Conservation (phyloP, 805 yeast species). For the Komagataella pseudopastoris region DNA sequence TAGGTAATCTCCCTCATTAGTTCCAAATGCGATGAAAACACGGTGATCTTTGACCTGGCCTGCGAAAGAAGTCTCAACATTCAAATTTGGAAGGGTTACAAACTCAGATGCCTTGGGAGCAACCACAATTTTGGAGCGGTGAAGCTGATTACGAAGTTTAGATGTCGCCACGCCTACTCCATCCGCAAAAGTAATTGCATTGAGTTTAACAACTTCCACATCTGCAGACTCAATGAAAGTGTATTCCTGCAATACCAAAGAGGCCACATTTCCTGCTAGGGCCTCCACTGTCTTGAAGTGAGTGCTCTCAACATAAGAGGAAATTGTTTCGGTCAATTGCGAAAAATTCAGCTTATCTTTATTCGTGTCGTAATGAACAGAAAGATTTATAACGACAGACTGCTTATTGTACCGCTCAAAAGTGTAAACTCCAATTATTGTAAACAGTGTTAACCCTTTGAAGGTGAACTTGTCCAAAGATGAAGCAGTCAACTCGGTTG, state of each 20-base stretch:
- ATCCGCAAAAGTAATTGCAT: constrained; percentile 75
- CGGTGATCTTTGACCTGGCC: constrained; percentile 8
- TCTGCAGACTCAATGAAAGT: constrained; percentile 2
- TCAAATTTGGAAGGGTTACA: constrained; percentile 15
- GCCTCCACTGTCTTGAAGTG: constrained; percentile 92
- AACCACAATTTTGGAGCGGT: constrained; percentile 8
- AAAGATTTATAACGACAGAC: constrained; percentile 51
- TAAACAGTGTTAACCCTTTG: constrained; percentile 40
- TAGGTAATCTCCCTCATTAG: constrained; percentile 68
- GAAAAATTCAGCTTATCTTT: constrained; percentile 21
- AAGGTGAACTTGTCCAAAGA: constrained; percentile 19
- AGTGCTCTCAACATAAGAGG: constrained; percentile 53
- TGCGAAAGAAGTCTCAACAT: constrained; percentile 5
- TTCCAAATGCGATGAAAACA: constrained; percentile 79
- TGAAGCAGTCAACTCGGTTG: not conserved
- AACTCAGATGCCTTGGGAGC: not conserved
- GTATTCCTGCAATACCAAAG: constrained; percentile 10
- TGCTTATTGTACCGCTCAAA: constrained; percentile 80
- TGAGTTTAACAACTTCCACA: constrained; percentile 71
- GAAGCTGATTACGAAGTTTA: constrained; percentile 31
- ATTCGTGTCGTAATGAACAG: constrained; percentile 18
- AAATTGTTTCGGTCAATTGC: constrained; percentile 33
- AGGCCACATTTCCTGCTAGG: constrained; percentile 56
- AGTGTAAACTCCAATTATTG: constrained; percentile 88
- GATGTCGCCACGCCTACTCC: constrained; percentile 80